Evolutionary conservation across 2,329 filamentous ascomycete species (phyloP).

Genomic region (Hypoxylon sp.): DNA sequence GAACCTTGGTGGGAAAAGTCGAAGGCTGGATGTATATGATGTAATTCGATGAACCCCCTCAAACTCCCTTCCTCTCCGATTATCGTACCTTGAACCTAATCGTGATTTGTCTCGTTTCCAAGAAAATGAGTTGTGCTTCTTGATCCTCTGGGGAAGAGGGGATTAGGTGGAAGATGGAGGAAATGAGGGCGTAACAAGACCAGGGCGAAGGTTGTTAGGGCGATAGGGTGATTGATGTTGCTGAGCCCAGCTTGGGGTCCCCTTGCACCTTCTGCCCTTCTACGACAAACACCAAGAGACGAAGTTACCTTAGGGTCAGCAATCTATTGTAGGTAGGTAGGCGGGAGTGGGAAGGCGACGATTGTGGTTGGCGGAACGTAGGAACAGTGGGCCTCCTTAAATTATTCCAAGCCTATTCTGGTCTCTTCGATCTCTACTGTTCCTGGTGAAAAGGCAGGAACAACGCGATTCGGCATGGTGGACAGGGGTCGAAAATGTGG

Average conservation of each 20-base stretch:
- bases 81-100: slow-evolving; percentile 39
- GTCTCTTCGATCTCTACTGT: slow-evolving; percentile 36
- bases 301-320: slow-evolving; percentile 30
- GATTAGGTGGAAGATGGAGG: slow-evolving; percentile 28
- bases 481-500: slow-evolving; percentile 37
- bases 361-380: slow-evolving; percentile 35
- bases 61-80: slow-evolving; percentile 38
- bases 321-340: slow-evolving; percentile 34
- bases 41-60: slow-evolving; percentile 35
- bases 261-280: slow-evolving; percentile 43
- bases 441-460: slow-evolving; percentile 43
- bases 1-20: slow-evolving; percentile 14
- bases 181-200: slow-evolving; percentile 33
- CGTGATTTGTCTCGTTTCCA: slow-evolving; percentile 29
- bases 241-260: slow-evolving; percentile 40
- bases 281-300: slow-evolving; percentile 25
- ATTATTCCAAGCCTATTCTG: slow-evolving; percentile 42
- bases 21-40: slow-evolving; percentile 33
- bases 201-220: slow-evolving; percentile 45
- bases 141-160: slow-evolving; percentile 16
- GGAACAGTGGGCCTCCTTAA: slow-evolving; percentile 40
- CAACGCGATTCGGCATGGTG: slow-evolving; percentile 36
- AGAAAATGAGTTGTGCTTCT: slow-evolving; percentile 31
- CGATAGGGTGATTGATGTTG: slow-evolving; percentile 45
- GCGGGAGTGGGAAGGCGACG: slow-evolving; percentile 19